Conservation (phyloP, 805 yeast species). For the Saturnispora mendoncae region DNA sequence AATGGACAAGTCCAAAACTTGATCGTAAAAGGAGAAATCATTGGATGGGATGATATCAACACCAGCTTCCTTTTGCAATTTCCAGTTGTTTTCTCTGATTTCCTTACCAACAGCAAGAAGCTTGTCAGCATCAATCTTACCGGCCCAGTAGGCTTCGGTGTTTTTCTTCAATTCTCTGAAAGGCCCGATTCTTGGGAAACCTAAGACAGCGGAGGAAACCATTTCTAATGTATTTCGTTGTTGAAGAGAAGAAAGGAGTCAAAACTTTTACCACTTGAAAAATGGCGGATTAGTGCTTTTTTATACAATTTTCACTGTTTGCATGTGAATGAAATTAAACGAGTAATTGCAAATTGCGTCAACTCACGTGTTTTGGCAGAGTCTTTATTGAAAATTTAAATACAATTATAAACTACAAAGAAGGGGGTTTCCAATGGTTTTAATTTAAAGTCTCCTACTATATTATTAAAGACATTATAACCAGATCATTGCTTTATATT, state of each 20-base stretch:
- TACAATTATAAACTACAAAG: too few relatives aligned
- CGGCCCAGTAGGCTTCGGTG: conserved; percentile 98
- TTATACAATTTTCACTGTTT: too few relatives aligned
- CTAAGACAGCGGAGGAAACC: conserved; percentile 96
- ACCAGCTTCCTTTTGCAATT: conserved; percentile 93
- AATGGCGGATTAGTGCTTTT: too few relatives aligned
- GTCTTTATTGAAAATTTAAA: too few relatives aligned
- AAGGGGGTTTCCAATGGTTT: too few relatives aligned
- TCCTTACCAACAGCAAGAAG: conserved; percentile 89
- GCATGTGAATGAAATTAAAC: too few relatives aligned
- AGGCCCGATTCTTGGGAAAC: conserved; percentile 99
- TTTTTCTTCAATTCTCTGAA: conserved; percentile 98
- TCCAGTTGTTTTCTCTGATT: conserved; percentile 95
- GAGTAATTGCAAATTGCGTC: too few relatives aligned
- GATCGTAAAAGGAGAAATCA: conserved; percentile 98
- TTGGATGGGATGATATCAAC: conserved; percentile 95
- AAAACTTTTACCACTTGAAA: too few relatives aligned
- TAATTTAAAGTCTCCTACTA: too few relatives aligned
- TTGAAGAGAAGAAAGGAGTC: not conserved
- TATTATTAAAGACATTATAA: too few relatives aligned
- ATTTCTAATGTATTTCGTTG: conserved; percentile 31
- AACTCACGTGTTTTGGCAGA: too few relatives aligned
- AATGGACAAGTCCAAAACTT: conserved; percentile 84
- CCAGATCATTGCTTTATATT: too few relatives aligned
- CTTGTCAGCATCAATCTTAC: conserved; percentile 82